Percentiles rank a stretch among this genome's conserved stretches.
Conservation (phyloP, 164 flowering plant genomes). For the Taxillus chinensis region DNA sequence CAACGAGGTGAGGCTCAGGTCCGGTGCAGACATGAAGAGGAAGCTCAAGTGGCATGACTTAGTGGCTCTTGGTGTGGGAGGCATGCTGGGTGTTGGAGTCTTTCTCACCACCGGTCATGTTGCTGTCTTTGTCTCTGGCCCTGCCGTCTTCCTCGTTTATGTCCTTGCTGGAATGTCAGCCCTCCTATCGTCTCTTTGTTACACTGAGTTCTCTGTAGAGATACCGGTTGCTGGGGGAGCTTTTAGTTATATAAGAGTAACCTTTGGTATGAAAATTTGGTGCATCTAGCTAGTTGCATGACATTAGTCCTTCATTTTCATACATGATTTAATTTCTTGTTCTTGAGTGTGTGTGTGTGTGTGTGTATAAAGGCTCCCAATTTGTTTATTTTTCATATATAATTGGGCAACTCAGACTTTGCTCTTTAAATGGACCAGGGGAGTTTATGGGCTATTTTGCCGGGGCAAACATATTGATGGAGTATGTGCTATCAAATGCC, state of each 20-base stretch:
- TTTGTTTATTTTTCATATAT: no score
- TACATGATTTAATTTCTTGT: no score
- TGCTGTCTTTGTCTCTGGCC: conserved; percentile 48
- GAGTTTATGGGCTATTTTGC: conserved; percentile 73
- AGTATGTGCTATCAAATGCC: conserved; percentile 81
- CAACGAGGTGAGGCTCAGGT: conserved; percentile 57
- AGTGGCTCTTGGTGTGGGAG: conserved; percentile 78
- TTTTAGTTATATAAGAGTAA: conserved; percentile 78
- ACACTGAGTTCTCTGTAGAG: conserved; percentile 81
- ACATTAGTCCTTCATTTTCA: not conserved
- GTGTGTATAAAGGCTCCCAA: no score
- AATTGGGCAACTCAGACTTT: no score
- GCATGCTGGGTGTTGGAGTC: conserved; percentile 95
- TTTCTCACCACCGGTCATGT: conserved; percentile 82
- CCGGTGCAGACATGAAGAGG: conserved; percentile 85
- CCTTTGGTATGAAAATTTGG: conserved; percentile 53
- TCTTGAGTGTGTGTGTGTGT: not conserved
- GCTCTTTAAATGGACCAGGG: conserved; percentile 27
- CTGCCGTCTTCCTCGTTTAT: conserved; percentile 76
- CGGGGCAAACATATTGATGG: conserved; percentile 77
- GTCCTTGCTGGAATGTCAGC: conserved; percentile 75
- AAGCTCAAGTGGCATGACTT: conserved; percentile 74
- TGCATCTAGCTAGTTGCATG: not conserved
- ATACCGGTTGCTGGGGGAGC: conserved; percentile 97
- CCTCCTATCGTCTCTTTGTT: conserved; percentile 86